Evolutionary conservation across 306 rosid species (phyloP).

Genomic region (Parietaria judaica): DNA sequence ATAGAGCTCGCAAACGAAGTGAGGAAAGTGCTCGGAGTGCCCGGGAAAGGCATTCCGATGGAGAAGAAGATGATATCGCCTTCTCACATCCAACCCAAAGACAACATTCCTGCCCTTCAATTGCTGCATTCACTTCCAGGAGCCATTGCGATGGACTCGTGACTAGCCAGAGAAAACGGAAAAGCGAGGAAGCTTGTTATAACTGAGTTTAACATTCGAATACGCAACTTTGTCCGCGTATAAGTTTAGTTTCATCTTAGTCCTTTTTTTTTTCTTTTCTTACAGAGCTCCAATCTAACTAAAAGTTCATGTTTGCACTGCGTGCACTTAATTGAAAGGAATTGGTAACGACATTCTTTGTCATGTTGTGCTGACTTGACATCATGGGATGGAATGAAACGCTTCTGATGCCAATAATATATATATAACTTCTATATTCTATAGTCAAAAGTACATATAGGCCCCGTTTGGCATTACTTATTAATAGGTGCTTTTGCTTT

Average conservation of each 20-base stretch:
- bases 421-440: too few species aligned
- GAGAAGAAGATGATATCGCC: slow-evolving; percentile 46
- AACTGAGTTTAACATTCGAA: neutral
- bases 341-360: neutral
- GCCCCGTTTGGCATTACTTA: too few species aligned
- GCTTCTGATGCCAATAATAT: too few species aligned
- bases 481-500: too few species aligned
- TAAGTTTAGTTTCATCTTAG: neutral
- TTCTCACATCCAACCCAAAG: slow-evolving; percentile 43
- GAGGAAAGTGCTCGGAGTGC: slow-evolving; percentile 60
- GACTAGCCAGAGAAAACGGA: slow-evolving; percentile 15
- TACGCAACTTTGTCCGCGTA: neutral
- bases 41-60: slow-evolving; percentile 29
- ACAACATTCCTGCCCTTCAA: slow-evolving; percentile 43
- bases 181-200: slow-evolving; percentile 25
- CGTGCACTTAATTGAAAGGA: neutral
- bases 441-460: neutral
- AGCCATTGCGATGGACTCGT: slow-evolving; percentile 66
- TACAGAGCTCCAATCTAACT: neutral
- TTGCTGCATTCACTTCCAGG: slow-evolving; percentile 65
- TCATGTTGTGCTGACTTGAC: neutral
- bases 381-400: too few species aligned
- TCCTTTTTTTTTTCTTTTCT: neutral
- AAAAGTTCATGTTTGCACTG: slow-evolving; percentile 9
- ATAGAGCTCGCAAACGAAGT: slow-evolving; percentile 91